Percentiles rank a stretch among this genome's conserved stretches.
Evolutionary conservation across 2,329 filamentous ascomycete genomes (phyloP).

Genomic region (Neofusicoccum sp.): DNA sequence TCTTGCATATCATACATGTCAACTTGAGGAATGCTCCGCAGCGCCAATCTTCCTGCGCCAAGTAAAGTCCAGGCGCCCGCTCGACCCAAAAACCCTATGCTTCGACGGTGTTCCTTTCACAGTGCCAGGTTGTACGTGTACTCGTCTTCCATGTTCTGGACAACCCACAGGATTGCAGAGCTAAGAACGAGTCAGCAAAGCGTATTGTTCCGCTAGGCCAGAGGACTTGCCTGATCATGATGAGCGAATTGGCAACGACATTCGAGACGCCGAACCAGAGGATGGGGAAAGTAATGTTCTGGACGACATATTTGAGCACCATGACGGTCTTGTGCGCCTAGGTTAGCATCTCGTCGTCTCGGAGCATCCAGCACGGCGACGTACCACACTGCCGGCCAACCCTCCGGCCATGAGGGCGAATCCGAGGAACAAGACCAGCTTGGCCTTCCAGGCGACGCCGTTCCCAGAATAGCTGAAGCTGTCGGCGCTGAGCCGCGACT

Average conservation of each 20-base stretch:
- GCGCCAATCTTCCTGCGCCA: background rate
- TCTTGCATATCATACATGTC: constrained; percentile 7
- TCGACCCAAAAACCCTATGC: background rate
- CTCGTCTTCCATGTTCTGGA: constrained; percentile 71
- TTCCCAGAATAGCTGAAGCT: constrained; percentile 64
- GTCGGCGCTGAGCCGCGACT: constrained; percentile 62
- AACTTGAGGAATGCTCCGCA: background rate
- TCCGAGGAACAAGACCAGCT: constrained; percentile 66
- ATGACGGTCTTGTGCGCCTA: constrained; percentile 53
- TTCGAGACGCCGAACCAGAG: constrained; percentile 68
- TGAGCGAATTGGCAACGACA: constrained; percentile 61
- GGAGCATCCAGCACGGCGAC: constrained; percentile 24
- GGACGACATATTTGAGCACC: constrained; percentile 66
- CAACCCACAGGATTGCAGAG: constrained; percentile 65
- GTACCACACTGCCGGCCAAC: constrained; percentile 62
- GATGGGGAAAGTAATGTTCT: constrained; percentile 58
- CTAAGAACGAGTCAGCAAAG: constrained; percentile 39
- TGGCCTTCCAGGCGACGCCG: constrained; percentile 68
- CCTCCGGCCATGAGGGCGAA: constrained; percentile 69
- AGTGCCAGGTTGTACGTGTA: constrained; percentile 69
- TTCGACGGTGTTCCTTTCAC: constrained; percentile 30
- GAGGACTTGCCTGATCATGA: constrained; percentile 64
- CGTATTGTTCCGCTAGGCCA: background rate
- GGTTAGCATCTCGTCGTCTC: background rate
- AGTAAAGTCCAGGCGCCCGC: too few species aligned